A percentile compares a stretch with the other conserved stretches of the same genome.
Evolutionary conservation across 257 asterid species (phyloP).

Genomic region (Solanum tacnaense): DNA sequence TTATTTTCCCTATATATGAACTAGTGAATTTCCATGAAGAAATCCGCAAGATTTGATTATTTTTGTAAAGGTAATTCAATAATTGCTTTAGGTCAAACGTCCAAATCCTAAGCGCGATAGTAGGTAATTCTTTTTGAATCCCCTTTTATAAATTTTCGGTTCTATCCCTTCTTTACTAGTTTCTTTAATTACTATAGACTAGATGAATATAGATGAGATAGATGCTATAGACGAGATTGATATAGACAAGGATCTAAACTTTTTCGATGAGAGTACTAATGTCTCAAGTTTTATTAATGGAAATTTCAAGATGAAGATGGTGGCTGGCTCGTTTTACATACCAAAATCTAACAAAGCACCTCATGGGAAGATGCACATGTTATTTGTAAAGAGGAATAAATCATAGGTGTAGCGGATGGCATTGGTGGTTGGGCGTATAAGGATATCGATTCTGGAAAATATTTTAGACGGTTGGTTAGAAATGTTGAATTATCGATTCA

Average conservation of each 20-base stretch:
- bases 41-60: background rate
- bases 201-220: background rate
- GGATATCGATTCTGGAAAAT: conserved; percentile 13
- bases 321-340: background rate
- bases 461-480: conserved; percentile 3
- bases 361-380: conserved; percentile 20
- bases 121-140: background rate
- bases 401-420: conserved; percentile 19
- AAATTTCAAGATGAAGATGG: background rate
- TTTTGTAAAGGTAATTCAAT: background rate
- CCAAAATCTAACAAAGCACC: conserved; percentile 11
- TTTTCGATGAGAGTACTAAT: background rate
- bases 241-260: background rate
- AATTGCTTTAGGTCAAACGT: background rate
- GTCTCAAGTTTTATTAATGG: background rate
- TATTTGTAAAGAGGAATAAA: background rate
- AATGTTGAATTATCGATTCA: background rate
- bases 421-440: conserved; percentile 7
- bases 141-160: background rate
- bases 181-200: background rate
- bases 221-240: background rate
- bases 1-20: too few species aligned
- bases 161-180: background rate
- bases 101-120: too few species aligned
- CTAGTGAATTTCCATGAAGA: background rate